Evolutionary conservation across 805 yeast genomes (phyloP), one percentile per base, ranked within the genome.

Genomic region (Sugiyamaella americana): DNA sequence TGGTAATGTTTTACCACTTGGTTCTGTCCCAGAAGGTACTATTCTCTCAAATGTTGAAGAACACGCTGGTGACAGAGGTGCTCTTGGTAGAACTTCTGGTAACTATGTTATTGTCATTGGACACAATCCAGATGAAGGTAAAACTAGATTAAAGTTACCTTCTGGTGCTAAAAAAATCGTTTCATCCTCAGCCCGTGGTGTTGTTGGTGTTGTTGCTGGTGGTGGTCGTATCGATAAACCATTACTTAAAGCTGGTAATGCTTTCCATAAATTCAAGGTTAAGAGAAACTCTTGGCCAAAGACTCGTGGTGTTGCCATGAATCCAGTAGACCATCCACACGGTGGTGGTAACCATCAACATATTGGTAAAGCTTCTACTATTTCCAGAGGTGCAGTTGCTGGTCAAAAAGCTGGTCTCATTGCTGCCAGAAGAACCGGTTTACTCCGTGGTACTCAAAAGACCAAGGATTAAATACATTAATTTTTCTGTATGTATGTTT

Each of bases 291-390:
- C 96, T 62, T 93, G 98, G 98, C 98, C 98, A 78, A 89, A 87
- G 86, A 93, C 98, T 71, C 88, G 98, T 82, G 98, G 98, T 91
- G 98, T 91, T 73, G 98, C 98, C 74, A 91, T 93, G 98, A 91
- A 91, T 81, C 98, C 98, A 75, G 98, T 91, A 74, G 98, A 91
- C 75, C 98, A 91, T 82, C 98, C 98, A 74, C 98, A 91, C 76
- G 98, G 98, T 87, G 98, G 98, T 91, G 98, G 98, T 91, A 89
- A 89, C 96, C 98, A 91, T 78, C 98, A 91, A 82, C 98, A 91
- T 76, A 91, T 89, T 79, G 98, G 98, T 88, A 91, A 91, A 83
- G 97, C 98, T 69, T 91, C 98, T 67, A 91, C 98, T 69, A 91
- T 91, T 68, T 84, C 95, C 65, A 87, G 98, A 85, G 95, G 95